Base-by-base conservation (phyloP, 768 basidiomycete species). In the Kockovaella imperatae region DNA sequence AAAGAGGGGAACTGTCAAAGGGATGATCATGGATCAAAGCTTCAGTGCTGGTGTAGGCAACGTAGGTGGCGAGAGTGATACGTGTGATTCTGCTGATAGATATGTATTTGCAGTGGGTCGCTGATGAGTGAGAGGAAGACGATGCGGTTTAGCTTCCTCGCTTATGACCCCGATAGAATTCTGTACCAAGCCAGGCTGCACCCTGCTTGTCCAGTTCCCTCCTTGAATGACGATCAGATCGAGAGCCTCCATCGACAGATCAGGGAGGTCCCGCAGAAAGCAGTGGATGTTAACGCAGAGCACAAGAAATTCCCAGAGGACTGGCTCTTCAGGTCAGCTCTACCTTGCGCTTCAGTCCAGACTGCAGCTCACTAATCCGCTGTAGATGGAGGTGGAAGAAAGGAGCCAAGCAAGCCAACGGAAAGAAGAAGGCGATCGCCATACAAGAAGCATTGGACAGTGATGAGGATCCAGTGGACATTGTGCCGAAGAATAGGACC, bases 41-140 rank as follows among this genome's bases (percentile, higher is more conserved):
- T 86, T 87, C 72, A 83, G 79, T 53, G 84, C 84, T 11, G 86
- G 86, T 1, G 78, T 87, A 8, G 83, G 86, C 3, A 87, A 87
- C 64, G 64, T 66, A 18, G 40, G 64, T 58, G 7, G 15, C 15
- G n/a, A n/a, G n/a, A n/a, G n/a, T n/a, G n/a, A n/a, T n/a, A n/a
- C n/a, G n/a, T n/a, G 14, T 7, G 24, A 20, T 7, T 13, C 14
- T 29, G 14, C 7, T 20, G 41, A 13, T 42, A 14, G 15, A 10
- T n/a, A n/a, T n/a, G n/a, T 8, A 6, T 21, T 20, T 26, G 8
- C 32, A 64, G 62, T 87, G 84, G 82, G 79, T 87, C 17, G 84
- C 85, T 58, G 83, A 83, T 80, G 55, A 69, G 60, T 52, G 39
- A 35, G 50, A 2, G 7, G 18, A 8, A n/a, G n/a, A n/a, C n/a